Percentiles rank a stretch among this genome's conserved stretches.
Evolutionary conservation across 768 basidiomycete species (phyloP).

Genomic region (Lactifluus piperatus): DNA sequence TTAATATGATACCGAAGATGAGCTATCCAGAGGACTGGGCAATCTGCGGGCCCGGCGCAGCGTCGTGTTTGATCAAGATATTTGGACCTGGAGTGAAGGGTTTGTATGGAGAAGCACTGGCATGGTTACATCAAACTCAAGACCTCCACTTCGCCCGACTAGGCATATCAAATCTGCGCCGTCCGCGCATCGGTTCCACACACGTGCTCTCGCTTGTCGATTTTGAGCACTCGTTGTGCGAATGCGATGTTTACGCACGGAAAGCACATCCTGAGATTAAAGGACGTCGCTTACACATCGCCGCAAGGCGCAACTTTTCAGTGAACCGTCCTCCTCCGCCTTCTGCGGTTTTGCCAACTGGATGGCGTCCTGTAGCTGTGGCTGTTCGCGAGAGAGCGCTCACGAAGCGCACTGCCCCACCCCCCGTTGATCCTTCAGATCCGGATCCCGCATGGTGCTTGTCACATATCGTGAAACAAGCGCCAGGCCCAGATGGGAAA

Average conservation of each 20-base stretch:
- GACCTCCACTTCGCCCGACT: constrained; percentile 51
- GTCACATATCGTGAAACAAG: constrained; percentile 28
- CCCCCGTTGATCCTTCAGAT: constrained; percentile 19
- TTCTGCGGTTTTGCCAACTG: constrained; percentile 23
- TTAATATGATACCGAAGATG: constrained; percentile 33
- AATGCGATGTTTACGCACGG: constrained; percentile 71
- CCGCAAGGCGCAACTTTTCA: constrained; percentile 14
- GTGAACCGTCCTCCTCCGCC: constrained; percentile 22
- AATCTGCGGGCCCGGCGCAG: constrained; percentile 56
- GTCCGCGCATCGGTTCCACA: constrained; percentile 23
- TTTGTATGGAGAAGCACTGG: constrained; percentile 50
- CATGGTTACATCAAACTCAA: constrained; percentile 56
- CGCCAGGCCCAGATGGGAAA: neutral
- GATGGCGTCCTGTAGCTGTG: constrained; percentile 15
- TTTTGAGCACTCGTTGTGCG: constrained; percentile 72
- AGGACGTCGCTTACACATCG: constrained; percentile 30
- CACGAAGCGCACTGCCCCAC: constrained; percentile 11
- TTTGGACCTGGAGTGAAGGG: constrained; percentile 39
- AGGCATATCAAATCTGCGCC: constrained; percentile 26
- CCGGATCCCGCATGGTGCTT: constrained; percentile 23
- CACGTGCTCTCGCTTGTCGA: constrained; percentile 50
- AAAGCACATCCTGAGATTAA: constrained; percentile 40
- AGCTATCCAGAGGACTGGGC: constrained; percentile 62
- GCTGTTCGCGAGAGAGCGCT: constrained; percentile 8
- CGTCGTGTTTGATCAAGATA: constrained; percentile 58